Percentiles rank a stretch among this genome's conserved stretches.
phyloP scores from a whole-genome alignment of 139 green algal species.

The Chlamydomonas sp. region DNA sequence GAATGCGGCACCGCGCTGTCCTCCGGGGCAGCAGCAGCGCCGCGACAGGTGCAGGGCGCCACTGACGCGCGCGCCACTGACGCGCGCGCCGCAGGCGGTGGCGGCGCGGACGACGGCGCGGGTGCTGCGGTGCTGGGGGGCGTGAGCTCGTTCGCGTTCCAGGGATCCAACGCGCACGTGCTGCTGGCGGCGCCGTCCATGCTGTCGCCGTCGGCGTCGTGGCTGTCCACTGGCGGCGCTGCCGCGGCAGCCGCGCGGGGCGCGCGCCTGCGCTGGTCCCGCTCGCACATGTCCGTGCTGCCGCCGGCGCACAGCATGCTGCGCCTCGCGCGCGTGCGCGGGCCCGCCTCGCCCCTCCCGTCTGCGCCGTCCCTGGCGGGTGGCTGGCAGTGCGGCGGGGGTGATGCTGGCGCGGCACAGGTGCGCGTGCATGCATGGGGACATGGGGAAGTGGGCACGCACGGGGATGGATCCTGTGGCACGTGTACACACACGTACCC shows the following conservation, averaged over 20 bases:
- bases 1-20: background rate
- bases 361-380: too few relatives aligned
- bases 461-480: too few relatives aligned
- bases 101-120: background rate
- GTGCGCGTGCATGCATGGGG: too few relatives aligned
- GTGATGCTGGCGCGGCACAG: too few relatives aligned
- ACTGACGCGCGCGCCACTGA: background rate
- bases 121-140: constrained; percentile 11
- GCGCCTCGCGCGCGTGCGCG: too few relatives aligned
- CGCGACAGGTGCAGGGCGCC: background rate
- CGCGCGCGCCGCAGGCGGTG: background rate
- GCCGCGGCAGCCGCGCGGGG: constrained; percentile 4
- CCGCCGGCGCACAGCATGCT: constrained; percentile 42
- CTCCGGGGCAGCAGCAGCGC: background rate
- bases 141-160: constrained; percentile 77
- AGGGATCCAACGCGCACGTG: constrained; percentile 76
- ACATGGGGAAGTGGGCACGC: too few relatives aligned
- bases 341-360: too few relatives aligned
- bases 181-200: constrained; percentile 39
- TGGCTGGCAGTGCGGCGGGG: too few relatives aligned
- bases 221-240: too few relatives aligned
- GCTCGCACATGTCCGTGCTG: constrained; percentile 23
- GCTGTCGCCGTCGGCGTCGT: too few relatives aligned
- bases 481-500: too few relatives aligned
- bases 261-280: background rate